These are phyloP conservation scores for Acacia acuminata DNA, from an alignment of 306 rosid species.

Conservation along the genomic window DNA sequence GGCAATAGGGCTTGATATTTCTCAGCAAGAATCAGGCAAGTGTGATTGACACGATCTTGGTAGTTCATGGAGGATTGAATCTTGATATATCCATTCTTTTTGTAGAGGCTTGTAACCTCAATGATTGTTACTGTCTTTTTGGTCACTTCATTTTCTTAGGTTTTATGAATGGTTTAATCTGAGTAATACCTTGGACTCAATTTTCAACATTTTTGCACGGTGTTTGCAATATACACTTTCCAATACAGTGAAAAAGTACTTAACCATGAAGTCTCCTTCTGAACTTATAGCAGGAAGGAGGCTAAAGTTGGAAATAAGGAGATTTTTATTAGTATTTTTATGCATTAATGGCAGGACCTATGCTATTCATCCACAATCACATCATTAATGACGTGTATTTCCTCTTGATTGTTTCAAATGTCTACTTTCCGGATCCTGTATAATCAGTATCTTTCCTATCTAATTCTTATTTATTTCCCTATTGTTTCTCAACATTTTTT, in stretches of 20 bases:
- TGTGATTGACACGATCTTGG: not conserved
- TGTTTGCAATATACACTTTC: not conserved
- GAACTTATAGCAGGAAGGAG: not conserved
- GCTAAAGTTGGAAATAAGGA: not conserved
- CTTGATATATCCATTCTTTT: slow-evolving; percentile 10
- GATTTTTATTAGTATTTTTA: too few species aligned
- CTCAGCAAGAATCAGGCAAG: not conserved
- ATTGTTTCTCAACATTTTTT: too few species aligned
- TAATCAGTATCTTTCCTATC: not conserved
- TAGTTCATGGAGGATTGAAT: not conserved
- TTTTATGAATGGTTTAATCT: slow-evolving; percentile 6
- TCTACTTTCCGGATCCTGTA: too few species aligned
- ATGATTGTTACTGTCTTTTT: not conserved
- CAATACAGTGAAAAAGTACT: not conserved
- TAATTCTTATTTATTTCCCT: not conserved
- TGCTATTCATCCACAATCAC: not conserved
- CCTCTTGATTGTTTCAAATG: not conserved
- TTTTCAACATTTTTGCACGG: not conserved
- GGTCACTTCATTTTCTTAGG: not conserved
- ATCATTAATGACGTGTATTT: not conserved
- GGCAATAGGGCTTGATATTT: not conserved
- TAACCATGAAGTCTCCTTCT: not conserved
- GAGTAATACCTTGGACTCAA: not conserved
- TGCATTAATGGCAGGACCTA: not conserved
- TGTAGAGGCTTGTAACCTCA: not conserved